Evolutionary conservation across 257 asterid species (phyloP).

Genomic region (Salvia splendens): DNA sequence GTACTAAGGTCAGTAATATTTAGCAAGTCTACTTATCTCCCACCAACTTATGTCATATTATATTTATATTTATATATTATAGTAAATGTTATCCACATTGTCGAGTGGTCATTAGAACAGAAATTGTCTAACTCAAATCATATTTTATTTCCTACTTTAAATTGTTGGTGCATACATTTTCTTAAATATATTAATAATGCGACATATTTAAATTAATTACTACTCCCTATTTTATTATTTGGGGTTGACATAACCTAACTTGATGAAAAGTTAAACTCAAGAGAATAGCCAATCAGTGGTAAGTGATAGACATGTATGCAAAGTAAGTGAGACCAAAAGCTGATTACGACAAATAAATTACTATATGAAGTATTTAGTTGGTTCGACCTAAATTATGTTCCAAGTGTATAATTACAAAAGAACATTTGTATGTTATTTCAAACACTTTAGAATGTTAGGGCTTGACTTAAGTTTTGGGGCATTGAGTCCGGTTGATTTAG

Average conservation of each 20-base stretch:
- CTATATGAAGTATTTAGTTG: not conserved
- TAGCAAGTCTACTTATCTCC: slow-evolving; percentile 17
- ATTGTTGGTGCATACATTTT: not conserved
- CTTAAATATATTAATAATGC: too few species aligned
- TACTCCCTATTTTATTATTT: not conserved
- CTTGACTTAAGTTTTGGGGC: too few species aligned
- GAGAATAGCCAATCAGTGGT: slow-evolving; percentile 30
- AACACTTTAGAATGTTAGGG: not conserved
- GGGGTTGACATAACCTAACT: slow-evolving; percentile 29
- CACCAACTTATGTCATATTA: slow-evolving; percentile 8
- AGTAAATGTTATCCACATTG: not conserved
- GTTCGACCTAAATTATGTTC: slow-evolving; percentile 13
- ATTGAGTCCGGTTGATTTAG: too few species aligned
- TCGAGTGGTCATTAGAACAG: not conserved
- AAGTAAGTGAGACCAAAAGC: slow-evolving; percentile 28
- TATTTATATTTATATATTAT: too few species aligned
- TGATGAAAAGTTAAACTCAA: slow-evolving; percentile 16
- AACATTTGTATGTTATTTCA: not conserved
- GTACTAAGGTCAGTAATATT: not conserved
- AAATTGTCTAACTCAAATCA: not conserved
- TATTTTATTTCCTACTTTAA: slow-evolving; percentile 6
- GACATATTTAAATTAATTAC: too few species aligned
- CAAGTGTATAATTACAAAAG: not conserved
- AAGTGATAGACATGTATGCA: too few species aligned
- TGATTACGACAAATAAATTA: slow-evolving; percentile 21